A percentile compares a stretch with the other conserved stretches of the same genome.
Conservation (phyloP, 805 yeast genomes). For the Candida methanosorbosa region DNA sequence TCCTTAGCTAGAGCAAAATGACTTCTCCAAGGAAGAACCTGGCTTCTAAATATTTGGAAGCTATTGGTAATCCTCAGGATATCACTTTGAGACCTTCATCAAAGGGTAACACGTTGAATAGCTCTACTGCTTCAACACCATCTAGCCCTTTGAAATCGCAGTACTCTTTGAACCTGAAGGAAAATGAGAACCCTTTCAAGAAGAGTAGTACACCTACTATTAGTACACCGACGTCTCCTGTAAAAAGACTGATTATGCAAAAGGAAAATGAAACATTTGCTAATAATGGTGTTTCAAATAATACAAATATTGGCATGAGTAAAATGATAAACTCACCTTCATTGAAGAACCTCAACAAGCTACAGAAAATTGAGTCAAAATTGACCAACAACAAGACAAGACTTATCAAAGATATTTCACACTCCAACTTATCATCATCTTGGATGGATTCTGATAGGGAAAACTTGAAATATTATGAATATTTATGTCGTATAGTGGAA, state of each 20-base stretch:
- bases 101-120: neutral
- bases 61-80: constrained; percentile 16
- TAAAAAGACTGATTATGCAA: constrained; percentile 22
- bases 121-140: constrained; percentile 4
- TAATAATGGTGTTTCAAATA: constrained; percentile 12
- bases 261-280: constrained; percentile 22
- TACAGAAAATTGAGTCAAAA: constrained; percentile 21
- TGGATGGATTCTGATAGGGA: constrained; percentile 23
- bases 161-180: constrained; percentile 10
- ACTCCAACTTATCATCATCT: constrained; percentile 3
- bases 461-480: constrained; percentile 29
- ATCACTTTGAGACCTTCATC: constrained; percentile 12
- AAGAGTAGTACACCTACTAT: constrained; percentile 1
- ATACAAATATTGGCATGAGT: constrained; percentile 3
- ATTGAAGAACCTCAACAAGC: constrained; percentile 23
- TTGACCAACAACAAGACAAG: constrained; percentile 8
- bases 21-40: constrained; percentile 15
- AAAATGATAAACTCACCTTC: constrained; percentile 28
- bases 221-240: constrained; percentile 14
- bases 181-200: constrained; percentile 18
- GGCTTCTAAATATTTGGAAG: constrained; percentile 22
- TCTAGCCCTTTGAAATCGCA: neutral
- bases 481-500: constrained; percentile 44
- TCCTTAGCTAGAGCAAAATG: too few relatives aligned
- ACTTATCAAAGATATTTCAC: constrained; percentile 8